Evolutionary conservation across 768 basidiomycete genomes (phyloP).

Genomic region (Rhodocollybia butyracea): DNA sequence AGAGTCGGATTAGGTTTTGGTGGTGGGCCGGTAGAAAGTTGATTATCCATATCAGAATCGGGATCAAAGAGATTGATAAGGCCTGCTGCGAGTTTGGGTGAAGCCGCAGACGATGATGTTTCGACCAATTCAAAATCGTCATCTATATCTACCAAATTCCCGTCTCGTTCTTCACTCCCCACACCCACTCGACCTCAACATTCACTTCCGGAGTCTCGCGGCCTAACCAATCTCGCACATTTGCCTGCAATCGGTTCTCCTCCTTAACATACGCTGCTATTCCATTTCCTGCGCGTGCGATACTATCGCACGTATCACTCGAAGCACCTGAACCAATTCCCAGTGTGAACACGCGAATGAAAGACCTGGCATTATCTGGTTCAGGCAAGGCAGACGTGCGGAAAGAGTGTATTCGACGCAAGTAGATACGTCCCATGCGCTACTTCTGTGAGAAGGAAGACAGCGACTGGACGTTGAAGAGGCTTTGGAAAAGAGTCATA

Average conservation of each 20-base stretch:
- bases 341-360: conserved; percentile 54
- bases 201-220: conserved; percentile 41
- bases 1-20: conserved; percentile 25
- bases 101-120: no score
- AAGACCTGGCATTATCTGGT: background rate
- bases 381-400: background rate
- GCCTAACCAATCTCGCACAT: conserved; percentile 46
- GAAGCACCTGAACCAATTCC: conserved; percentile 47
- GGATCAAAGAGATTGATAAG: conserved; percentile 14
- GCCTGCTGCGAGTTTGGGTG: conserved; percentile 13
- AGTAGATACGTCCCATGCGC: conserved; percentile 14
- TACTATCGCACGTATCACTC: conserved; percentile 45
- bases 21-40: conserved; percentile 12
- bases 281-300: conserved; percentile 56
- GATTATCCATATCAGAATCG: background rate
- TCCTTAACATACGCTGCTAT: conserved; percentile 41
- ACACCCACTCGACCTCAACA: conserved; percentile 45
- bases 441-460: conserved; percentile 66
- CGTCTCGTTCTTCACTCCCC: background rate
- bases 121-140: no score
- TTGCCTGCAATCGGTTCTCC: conserved; percentile 47
- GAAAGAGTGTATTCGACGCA: background rate
- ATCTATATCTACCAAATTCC: conserved; percentile 14
- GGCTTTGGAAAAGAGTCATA: conserved; percentile 27
- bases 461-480: conserved; percentile 34